Evolutionary conservation across 495 filamentous ascomycete genomes (phyloP).

Genomic region (Podospora pseudopauciseta): DNA sequence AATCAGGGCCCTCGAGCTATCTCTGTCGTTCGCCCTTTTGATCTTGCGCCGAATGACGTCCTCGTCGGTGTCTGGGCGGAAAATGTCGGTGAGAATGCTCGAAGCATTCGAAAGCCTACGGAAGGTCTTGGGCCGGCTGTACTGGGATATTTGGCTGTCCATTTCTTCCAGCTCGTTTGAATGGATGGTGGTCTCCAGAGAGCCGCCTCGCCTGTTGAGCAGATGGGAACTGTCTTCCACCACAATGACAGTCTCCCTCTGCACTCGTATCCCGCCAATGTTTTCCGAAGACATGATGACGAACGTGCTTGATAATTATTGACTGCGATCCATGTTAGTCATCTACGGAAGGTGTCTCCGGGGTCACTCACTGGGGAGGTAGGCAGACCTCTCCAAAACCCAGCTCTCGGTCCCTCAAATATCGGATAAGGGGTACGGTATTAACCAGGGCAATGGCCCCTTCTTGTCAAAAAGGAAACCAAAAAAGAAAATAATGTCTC

Average conservation of each 20-base stretch:
- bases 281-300: not conserved
- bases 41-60: constrained; percentile 20
- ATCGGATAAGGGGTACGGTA: not conserved
- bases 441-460: not conserved
- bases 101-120: constrained; percentile 22
- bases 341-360: not conserved
- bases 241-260: not conserved
- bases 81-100: constrained; percentile 27
- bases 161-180: constrained; percentile 6
- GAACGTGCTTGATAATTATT: not conserved
- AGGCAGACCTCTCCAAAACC: no score
- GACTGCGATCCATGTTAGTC: not conserved
- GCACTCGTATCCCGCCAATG: not conserved
- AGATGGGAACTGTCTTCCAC: not conserved
- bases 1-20: constrained; percentile 30
- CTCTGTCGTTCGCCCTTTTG: constrained; percentile 23
- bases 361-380: not conserved
- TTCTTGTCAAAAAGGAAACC: not conserved
- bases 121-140: constrained; percentile 20
- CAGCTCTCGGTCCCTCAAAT: no score
- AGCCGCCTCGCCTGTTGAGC: not conserved
- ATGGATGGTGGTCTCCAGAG: not conserved
- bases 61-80: constrained; percentile 24
- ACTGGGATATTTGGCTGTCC: constrained; percentile 15
- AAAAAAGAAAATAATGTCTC: not conserved